phyloP scores from a whole-genome alignment of 139 green algal genomes.

The Cymbomonas tetramitiformis region DNA sequence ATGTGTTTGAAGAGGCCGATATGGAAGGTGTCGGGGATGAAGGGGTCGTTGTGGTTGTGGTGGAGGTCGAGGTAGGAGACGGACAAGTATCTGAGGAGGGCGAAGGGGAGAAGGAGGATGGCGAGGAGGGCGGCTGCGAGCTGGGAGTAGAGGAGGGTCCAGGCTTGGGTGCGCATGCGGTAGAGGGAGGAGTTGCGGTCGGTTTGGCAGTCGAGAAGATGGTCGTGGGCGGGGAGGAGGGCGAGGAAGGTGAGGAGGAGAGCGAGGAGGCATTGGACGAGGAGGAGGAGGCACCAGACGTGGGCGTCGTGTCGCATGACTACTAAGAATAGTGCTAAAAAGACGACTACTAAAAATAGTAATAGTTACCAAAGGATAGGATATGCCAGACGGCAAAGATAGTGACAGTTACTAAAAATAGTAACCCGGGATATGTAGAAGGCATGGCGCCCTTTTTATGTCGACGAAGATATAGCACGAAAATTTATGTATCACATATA shows the following conservation, averaged over 20 bases:
- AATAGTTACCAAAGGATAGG: no score
- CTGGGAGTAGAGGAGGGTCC: no score
- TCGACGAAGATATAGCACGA: no score
- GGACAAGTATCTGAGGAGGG: neutral
- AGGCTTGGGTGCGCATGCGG: no score
- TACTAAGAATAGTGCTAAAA: neutral
- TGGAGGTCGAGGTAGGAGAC: neutral
- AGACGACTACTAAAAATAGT: no score
- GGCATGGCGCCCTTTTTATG: no score
- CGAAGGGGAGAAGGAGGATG: constrained; percentile 8
- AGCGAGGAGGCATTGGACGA: neutral
- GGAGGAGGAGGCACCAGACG: neutral
- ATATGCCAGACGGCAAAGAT: no score
- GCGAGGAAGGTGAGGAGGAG: neutral
- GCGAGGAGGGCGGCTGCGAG: neutral
- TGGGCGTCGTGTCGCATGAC: neutral
- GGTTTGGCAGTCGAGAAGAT: no score
- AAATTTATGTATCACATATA: no score
- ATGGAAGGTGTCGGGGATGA: constrained; percentile 8
- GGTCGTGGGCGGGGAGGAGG: neutral
- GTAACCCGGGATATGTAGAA: no score
- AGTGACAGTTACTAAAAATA: no score
- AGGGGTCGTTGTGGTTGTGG: neutral
- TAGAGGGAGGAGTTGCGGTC: no score
- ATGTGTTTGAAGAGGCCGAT: constrained; percentile 2